Conservation (phyloP, 352 stramenopile genomes). For the Phytophthora megakarya region DNA sequence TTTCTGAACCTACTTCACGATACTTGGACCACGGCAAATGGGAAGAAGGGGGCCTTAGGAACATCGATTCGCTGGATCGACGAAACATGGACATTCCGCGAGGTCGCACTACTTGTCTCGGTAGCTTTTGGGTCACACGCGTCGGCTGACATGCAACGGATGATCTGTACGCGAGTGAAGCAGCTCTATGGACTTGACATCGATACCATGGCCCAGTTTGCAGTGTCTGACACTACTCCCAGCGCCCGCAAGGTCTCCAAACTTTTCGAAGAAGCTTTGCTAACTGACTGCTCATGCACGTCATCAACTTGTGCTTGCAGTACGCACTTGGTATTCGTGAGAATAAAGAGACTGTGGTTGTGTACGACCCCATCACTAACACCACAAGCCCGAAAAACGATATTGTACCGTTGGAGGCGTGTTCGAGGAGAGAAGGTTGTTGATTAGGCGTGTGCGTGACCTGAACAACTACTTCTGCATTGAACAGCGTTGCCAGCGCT, state of each 20-base stretch:
- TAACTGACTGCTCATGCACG: slow-evolving; percentile 8
- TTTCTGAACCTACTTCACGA: slow-evolving; percentile 17
- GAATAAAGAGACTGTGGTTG: background rate
- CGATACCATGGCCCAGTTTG: slow-evolving; percentile 2
- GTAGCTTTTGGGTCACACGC: background rate
- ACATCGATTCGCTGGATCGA: slow-evolving; percentile 11
- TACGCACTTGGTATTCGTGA: slow-evolving; percentile 5
- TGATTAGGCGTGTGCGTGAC: background rate
- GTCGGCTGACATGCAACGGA: background rate
- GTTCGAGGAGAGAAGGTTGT: background rate
- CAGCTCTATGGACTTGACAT: background rate
- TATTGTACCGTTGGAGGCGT: background rate
- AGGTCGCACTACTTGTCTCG: slow-evolving; percentile 7
- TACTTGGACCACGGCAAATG: background rate
- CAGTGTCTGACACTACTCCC: slow-evolving; percentile 3
- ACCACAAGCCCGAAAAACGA: background rate
- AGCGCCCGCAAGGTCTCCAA: slow-evolving; percentile 5
- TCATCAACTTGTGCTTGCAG: slow-evolving; percentile 7
- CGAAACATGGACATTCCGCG: background rate
- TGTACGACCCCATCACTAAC: background rate
- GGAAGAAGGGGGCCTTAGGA: background rate
- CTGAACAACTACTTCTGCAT: slow-evolving; percentile 20
- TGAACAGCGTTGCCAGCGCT: background rate
- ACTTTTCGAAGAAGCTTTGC: background rate
- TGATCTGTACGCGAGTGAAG: background rate